These are phyloP conservation scores for Oenanthe javanica DNA, from an alignment of 140 eudicot genomes.

Conservation along the genomic window DNA sequence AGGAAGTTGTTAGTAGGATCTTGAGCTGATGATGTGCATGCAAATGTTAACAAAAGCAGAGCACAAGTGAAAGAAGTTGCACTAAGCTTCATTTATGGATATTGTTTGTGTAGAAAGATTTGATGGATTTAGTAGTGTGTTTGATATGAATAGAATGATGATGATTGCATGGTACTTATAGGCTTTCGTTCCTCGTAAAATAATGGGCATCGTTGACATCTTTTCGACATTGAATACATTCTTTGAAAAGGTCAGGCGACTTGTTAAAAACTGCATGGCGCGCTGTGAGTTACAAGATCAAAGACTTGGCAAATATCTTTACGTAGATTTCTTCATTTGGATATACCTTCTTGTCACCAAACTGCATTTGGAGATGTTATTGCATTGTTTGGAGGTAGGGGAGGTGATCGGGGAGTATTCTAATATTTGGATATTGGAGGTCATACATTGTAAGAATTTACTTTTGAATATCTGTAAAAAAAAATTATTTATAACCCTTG, in stretches of 20 bases:
- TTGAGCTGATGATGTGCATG: background rate
- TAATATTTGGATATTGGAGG: too few species aligned
- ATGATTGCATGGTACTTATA: background rate
- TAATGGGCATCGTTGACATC: background rate
- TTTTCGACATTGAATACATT: background rate
- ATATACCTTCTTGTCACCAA: too few species aligned
- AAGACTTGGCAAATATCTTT: background rate
- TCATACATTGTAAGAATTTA: too few species aligned
- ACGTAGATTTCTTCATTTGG: too few species aligned
- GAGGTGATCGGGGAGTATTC: too few species aligned
- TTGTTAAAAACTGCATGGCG: background rate
- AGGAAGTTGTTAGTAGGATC: background rate
- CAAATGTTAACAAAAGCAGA: background rate
- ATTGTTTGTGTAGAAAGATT: background rate
- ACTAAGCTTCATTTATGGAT: background rate
- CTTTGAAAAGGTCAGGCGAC: background rate
- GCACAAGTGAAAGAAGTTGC: background rate
- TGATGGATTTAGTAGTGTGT: background rate
- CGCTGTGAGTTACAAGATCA: background rate
- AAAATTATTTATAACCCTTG: too few species aligned
- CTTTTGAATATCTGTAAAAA: too few species aligned
- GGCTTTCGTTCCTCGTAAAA: background rate
- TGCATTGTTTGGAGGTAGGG: too few species aligned
- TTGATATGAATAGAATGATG: background rate
- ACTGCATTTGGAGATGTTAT: too few species aligned